Evolutionary conservation across 2,329 filamentous ascomycete genomes (phyloP).

Genomic region (Aspergillus japonicus): DNA sequence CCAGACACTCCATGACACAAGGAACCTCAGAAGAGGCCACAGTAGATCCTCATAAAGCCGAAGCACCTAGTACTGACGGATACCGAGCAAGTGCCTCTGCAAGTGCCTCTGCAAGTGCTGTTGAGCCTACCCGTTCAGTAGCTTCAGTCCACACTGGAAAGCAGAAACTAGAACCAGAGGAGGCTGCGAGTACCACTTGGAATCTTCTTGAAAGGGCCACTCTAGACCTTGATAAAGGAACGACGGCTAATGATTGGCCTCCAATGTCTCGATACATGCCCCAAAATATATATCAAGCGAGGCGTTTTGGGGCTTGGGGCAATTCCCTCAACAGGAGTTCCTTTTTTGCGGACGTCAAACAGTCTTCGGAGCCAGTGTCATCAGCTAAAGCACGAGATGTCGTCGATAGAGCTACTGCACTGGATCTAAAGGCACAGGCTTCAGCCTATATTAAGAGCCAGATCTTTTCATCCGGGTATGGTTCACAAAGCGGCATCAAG

Average conservation of each 20-base stretch:
- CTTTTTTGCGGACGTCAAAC: background rate
- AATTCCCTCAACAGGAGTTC: background rate
- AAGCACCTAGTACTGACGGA: background rate
- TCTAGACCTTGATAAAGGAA: background rate
- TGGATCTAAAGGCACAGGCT: background rate
- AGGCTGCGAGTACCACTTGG: background rate
- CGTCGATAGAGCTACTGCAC: background rate
- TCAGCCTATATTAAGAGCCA: background rate
- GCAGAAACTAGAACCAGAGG: background rate
- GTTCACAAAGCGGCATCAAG: background rate
- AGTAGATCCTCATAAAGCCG: background rate
- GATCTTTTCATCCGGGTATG: background rate
- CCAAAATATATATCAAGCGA: background rate
- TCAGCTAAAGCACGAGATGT: background rate
- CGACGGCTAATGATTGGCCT: background rate
- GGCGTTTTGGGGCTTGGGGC: background rate
- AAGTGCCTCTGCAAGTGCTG: background rate
- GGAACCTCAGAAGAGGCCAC: background rate
- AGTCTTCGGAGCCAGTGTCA: background rate
- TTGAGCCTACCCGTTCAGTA: background rate
- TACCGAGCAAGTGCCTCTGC: background rate
- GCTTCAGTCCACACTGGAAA: background rate
- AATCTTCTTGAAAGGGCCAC: background rate
- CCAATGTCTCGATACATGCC: background rate
- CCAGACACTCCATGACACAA: background rate